These are phyloP conservation scores for Eucalyptus shirleyi DNA, from an alignment of 345 rosid species.

Conservation along the genomic window DNA sequence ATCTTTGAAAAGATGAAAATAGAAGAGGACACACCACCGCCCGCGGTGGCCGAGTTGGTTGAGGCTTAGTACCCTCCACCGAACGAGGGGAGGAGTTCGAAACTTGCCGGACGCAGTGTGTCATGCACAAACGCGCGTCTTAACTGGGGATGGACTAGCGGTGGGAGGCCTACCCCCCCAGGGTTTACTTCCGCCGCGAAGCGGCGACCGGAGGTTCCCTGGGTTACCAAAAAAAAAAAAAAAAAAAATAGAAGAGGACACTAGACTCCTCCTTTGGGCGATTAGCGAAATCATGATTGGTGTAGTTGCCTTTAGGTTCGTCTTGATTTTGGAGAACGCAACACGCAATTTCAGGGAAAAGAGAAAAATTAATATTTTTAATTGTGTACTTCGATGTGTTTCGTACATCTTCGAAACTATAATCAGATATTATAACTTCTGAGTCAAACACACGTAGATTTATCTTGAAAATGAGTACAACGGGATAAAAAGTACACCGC, in stretches of 20 bases:
- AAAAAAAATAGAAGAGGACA: not conserved
- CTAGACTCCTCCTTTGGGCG: not conserved
- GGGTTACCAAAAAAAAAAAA: no score
- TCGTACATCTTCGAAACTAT: not conserved
- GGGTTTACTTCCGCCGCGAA: no score
- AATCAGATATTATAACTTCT: not conserved
- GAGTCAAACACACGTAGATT: not conserved
- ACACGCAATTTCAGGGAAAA: not conserved
- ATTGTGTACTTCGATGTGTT: not conserved
- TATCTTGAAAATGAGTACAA: not conserved
- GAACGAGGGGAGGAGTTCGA: no score
- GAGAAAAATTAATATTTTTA: not conserved
- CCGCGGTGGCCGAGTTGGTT: no score
- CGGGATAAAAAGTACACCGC: not conserved
- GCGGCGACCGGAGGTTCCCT: no score
- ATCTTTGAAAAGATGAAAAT: not conserved
- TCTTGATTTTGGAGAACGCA: not conserved
- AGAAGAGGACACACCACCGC: not conserved
- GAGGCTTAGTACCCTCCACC: no score
- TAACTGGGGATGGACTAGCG: no score
- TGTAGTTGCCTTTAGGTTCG: not conserved
- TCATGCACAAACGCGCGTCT: no score
- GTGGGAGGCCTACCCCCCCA: no score
- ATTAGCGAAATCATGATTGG: not conserved
- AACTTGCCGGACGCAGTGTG: no score